These are phyloP conservation scores for Colletotrichum camelliae DNA, from an alignment of 2,329 filamentous ascomycete genomes.

Conservation along the genomic window DNA sequence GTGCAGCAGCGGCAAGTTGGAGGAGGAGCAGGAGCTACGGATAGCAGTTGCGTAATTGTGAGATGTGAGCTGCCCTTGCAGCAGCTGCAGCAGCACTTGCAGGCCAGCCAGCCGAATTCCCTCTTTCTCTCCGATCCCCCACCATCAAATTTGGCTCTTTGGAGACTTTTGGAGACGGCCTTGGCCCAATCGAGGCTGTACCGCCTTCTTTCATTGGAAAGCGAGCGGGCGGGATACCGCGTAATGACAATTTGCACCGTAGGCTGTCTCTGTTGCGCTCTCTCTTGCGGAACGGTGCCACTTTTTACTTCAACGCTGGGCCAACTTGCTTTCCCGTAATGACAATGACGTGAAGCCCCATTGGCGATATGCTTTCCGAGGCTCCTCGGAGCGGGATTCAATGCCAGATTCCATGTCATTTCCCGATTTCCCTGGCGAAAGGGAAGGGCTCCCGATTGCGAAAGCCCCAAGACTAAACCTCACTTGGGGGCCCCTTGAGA, in stretches of 20 bases:
- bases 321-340: background rate
- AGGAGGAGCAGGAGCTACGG: background rate
- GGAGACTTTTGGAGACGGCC: background rate
- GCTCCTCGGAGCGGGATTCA: background rate
- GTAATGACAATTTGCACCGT: background rate
- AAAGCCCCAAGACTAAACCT: background rate
- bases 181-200: background rate
- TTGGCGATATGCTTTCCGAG: background rate
- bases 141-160: background rate
- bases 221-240: background rate
- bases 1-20: background rate
- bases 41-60: background rate
- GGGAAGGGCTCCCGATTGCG: background rate
- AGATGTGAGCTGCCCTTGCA: background rate
- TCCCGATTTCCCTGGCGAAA: background rate
- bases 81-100: background rate
- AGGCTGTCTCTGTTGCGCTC: background rate
- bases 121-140: background rate
- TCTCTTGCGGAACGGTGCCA: background rate
- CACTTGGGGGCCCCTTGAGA: background rate
- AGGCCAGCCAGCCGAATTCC: background rate
- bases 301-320: background rate
- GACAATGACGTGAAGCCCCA: slow-evolving; percentile 8
- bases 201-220: background rate
- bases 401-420: slow-evolving; percentile 3